Conservation (phyloP, 2,329 filamentous ascomycete genomes). For the Blumeriella jaapii region DNA sequence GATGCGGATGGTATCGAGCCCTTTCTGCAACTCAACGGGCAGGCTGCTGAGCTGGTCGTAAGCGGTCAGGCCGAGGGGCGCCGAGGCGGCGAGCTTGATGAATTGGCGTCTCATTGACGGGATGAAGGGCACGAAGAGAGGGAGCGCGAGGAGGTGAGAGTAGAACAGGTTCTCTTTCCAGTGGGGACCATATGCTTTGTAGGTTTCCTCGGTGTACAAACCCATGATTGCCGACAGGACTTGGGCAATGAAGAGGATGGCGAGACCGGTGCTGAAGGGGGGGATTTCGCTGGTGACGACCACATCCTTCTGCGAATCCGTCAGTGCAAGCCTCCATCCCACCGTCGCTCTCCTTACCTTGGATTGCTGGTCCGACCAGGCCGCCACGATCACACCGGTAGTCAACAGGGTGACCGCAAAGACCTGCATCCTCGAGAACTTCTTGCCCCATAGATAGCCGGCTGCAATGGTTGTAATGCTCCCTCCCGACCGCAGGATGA, state of each 20-base stretch:
- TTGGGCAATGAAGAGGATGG: constrained; percentile 78
- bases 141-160: constrained; percentile 64
- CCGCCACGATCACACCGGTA: constrained; percentile 73
- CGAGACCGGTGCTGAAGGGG: constrained; percentile 57
- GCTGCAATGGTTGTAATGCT: constrained; percentile 92
- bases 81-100: constrained; percentile 47
- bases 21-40: constrained; percentile 30
- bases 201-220: constrained; percentile 85
- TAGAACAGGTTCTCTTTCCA: constrained; percentile 98
- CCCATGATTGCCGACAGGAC: constrained; percentile 89
- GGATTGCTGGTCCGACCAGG: constrained; percentile 76
- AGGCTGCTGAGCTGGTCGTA: constrained; percentile 24
- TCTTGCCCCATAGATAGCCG: constrained; percentile 78
- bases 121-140: constrained; percentile 64
- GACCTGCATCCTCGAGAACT: constrained; percentile 70
- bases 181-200: constrained; percentile 72
- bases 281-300: constrained; percentile 28
- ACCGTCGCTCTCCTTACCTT: constrained; percentile 44
- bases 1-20: constrained; percentile 30
- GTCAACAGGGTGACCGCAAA: constrained; percentile 75
- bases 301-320: constrained; percentile 16
- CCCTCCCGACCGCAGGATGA: constrained; percentile 88
- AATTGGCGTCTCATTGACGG: constrained; percentile 55
- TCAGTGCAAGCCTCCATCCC: constrained; percentile 8
- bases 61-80: constrained; percentile 40